Conservation (phyloP, 2,329 filamentous ascomycete genomes). For the Talaromyces funiculosus region DNA sequence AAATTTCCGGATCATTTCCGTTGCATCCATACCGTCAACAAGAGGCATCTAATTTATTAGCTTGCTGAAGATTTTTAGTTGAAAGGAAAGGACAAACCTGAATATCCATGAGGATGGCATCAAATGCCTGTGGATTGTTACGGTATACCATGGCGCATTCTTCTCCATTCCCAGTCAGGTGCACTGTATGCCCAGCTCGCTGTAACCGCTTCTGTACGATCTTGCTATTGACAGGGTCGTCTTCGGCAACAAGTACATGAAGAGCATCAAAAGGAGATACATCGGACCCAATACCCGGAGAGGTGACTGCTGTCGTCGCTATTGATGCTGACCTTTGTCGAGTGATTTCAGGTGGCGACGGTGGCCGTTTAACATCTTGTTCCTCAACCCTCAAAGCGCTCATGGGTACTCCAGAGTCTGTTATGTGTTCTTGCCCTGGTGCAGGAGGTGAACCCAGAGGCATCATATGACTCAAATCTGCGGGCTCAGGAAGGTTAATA, state of each 20-base stretch:
- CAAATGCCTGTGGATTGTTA: slow-evolving; percentile 59
- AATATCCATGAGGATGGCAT: slow-evolving; percentile 88
- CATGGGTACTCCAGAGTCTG: slow-evolving; percentile 31
- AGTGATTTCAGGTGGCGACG: not conserved
- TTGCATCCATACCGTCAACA: slow-evolving; percentile 73
- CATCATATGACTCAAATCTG: slow-evolving; percentile 16
- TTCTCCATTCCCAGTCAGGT: slow-evolving; percentile 73
- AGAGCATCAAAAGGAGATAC: slow-evolving; percentile 12
- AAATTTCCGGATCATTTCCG: slow-evolving; percentile 73
- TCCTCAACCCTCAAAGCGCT: slow-evolving; percentile 27
- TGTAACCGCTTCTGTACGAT: slow-evolving; percentile 75
- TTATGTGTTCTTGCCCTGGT: slow-evolving; percentile 26
- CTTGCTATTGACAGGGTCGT: slow-evolving; percentile 80
- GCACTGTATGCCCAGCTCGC: slow-evolving; percentile 65
- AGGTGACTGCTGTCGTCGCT: not conserved
- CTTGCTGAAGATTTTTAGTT: not conserved
- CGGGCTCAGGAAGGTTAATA: not conserved
- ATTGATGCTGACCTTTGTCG: slow-evolving; percentile 5
- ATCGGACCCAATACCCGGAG: not conserved
- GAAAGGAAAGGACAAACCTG: slow-evolving; percentile 53
- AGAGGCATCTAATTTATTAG: slow-evolving; percentile 69
- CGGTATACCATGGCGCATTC: slow-evolving; percentile 70
- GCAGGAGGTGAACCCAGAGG: slow-evolving; percentile 19
- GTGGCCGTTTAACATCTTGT: slow-evolving; percentile 15
- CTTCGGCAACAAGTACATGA: slow-evolving; percentile 70